Evolutionary conservation across 2,329 filamentous ascomycete species (phyloP), one percentile per base, ranked within the genome.

Genomic region (Cadophora sp.): DNA sequence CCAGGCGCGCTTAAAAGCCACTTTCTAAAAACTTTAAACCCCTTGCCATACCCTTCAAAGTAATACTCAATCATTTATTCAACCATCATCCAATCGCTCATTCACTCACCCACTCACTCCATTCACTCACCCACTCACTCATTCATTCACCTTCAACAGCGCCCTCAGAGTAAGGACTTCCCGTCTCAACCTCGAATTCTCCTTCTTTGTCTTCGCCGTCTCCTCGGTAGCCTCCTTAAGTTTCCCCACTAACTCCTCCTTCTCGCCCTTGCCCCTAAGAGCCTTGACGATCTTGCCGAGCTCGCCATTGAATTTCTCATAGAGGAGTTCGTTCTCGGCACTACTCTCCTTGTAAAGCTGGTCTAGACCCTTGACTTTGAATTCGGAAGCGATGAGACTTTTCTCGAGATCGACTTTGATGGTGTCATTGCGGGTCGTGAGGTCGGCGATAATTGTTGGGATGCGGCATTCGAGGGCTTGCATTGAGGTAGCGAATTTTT

Each of bases 301-400:
- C 80, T 97, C 95, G n/a, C 89, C 87, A 75, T 97, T 97, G 82
- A 97, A 97, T 68, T 90, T 90, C 72, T 95, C 91, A 78, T 97
- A 97, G 64, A 98, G 83, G 36, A 95, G 87, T 80, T 97, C 94
- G 74, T 97, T 98, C 82, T 98, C 95, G 0, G 93, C 92, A 73
- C 89, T 93, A 18, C 90, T 87, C 76, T 97, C 93, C 71, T 93
- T 91, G 81, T 96, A 97, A 61, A 97, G 82, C 79, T 96, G 92
- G 77, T 97, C 94, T 62, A 97, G 87, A 48, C 91, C 91, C 73
- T 89, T 91, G 67, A 90, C 89, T 73, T 96, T 94, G 67, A 85
- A 86, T 77, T 97, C 94, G 16, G 87, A 89, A 1, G 93, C 88
- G 73, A 87, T 85, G 16, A 97, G 83, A 1, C 89, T 89, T 22